A percentile compares a stretch with the other conserved stretches of the same genome.
Evolutionary conservation across 768 basidiomycete genomes (phyloP).

Genomic region (Phlebiopsis flavidoalba): DNA sequence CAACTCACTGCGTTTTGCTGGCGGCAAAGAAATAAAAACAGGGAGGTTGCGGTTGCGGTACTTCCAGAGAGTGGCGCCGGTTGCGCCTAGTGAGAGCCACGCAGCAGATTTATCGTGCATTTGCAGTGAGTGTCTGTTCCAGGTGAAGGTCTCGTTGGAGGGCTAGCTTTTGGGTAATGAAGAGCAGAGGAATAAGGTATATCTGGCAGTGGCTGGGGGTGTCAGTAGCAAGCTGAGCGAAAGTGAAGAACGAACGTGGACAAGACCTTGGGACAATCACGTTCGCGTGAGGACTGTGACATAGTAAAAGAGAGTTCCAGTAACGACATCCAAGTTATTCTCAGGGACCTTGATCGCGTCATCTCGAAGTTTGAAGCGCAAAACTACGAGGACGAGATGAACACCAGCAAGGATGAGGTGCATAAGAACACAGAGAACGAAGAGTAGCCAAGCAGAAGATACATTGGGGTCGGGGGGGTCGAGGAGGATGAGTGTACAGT

Average conservation of each 20-base stretch:
- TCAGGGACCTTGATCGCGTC: background rate
- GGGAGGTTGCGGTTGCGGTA: background rate
- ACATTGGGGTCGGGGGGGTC: no score
- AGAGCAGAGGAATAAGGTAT: conserved; percentile 7
- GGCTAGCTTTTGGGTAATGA: conserved; percentile 7
- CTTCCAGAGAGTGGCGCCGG: background rate
- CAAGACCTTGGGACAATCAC: conserved; percentile 2
- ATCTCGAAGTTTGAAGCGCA: background rate
- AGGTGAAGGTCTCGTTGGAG: background rate
- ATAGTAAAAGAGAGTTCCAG: background rate
- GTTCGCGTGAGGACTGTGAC: background rate
- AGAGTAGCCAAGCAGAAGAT: background rate
- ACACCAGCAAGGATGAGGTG: conserved; percentile 1
- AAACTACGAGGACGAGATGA: conserved; percentile 4
- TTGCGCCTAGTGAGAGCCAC: conserved; percentile 9
- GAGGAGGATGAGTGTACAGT: no score
- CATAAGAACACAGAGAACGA: conserved; percentile 4
- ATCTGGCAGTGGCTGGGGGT: background rate
- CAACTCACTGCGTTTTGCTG: background rate
- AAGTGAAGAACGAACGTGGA: no score
- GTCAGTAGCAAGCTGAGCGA: background rate
- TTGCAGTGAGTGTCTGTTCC: conserved; percentile 4
- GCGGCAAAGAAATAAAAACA: background rate
- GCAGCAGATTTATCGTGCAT: conserved; percentile 11
- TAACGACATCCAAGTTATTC: background rate